These are phyloP conservation scores for Helminthosporium solani DNA, from an alignment of 2,329 filamentous ascomycete genomes.

Conservation along the genomic window DNA sequence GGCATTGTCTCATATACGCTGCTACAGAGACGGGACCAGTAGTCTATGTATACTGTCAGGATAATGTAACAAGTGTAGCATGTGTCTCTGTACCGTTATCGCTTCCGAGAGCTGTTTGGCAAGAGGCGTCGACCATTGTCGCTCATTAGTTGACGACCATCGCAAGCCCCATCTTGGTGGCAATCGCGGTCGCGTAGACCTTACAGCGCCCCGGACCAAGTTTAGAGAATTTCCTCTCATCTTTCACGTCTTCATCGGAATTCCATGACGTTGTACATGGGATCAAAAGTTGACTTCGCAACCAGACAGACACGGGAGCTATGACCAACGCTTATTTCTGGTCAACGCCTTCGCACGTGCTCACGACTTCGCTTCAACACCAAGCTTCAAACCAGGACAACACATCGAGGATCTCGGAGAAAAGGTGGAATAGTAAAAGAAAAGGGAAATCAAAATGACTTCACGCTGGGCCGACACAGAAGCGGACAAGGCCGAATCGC, in stretches of 20 bases:
- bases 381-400: not conserved
- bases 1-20: constrained; percentile 97
- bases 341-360: constrained; percentile 13
- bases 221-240: constrained; percentile 36
- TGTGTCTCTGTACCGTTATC: constrained; percentile 68
- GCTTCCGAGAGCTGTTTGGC: constrained; percentile 84
- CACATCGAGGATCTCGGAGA: not conserved
- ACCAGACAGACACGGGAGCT: constrained; percentile 34
- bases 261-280: constrained; percentile 36
- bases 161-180: constrained; percentile 27
- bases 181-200: constrained; percentile 14
- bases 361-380: constrained; percentile 2
- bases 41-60: constrained; percentile 51
- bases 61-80: too few species aligned
- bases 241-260: constrained; percentile 21
- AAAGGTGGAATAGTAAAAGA: constrained; percentile 4
- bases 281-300: constrained; percentile 30
- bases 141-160: constrained; percentile 42
- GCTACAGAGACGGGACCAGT: constrained; percentile 91
- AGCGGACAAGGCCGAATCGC: constrained; percentile 74
- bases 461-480: constrained; percentile 89
- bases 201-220: constrained; percentile 24
- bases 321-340: constrained; percentile 28
- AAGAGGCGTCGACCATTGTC: constrained; percentile 88
- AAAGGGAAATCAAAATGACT: constrained; percentile 48